Evolutionary conservation across 176 grass and related monocot genomes (phyloP), one percentile per base, ranked within the genome.

Genomic region (Paspalum notatum): DNA sequence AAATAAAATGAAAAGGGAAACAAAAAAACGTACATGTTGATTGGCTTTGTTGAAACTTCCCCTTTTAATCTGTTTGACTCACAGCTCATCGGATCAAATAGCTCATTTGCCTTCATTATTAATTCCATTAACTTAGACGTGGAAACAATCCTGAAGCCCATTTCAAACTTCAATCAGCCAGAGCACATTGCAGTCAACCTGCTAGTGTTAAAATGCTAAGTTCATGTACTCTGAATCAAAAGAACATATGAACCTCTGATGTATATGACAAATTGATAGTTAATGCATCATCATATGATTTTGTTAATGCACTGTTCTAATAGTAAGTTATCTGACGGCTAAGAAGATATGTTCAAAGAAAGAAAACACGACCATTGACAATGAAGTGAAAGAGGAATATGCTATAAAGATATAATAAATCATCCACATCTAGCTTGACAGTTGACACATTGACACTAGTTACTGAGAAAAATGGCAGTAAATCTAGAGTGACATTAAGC

Each of bases 401-500:
- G 18, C 12, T 21, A 51, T 51, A 13, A 11, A 57, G 16, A 38
- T 58, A 21, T 39, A 56, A 69, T 52, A 72, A 45, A 78, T 42
- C 32, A 79, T n/a, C 13, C 37, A 60, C n/a, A 21, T 68, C 32
- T 82, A 69, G 42, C 39, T 78, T 58, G 62, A n/a, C n/a, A n/a
- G n/a, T n/a, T n/a, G n/a, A 10, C 25, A 66, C n/a, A 22, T 15
- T 47, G 15, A 7, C 74, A 26, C 1, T 56, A 77, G 22, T 62
- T 82, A 38, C 38, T 14, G 6, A 61, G 47, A 18, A 56, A 53
- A 32, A 77, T n/a, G 10, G 14, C 78, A 82, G 38, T 20, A 53
- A 20, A 59, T 74, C 4, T 49, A 45, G 3, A 24, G 0, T 78
- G 21, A 24, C 45, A 74, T 68, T 66, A 82, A 82, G 22, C 24